Percentiles rank a stretch among this genome's conserved stretches.
phyloP scores from a whole-genome alignment of 345 rosid species.

The Euphorbia peplus region DNA sequence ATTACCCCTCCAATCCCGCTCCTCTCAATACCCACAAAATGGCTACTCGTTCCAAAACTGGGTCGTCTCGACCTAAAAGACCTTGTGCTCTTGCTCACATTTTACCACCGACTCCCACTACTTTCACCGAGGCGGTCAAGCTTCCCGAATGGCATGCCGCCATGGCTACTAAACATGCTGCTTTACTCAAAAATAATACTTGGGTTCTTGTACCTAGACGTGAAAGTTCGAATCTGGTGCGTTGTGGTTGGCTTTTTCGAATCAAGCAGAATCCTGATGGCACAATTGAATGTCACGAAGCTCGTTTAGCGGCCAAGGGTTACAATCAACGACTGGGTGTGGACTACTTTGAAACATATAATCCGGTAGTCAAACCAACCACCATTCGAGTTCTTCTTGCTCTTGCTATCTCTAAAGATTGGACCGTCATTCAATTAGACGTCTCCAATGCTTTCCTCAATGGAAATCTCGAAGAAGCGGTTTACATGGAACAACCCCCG shows the following conservation, averaged over 20 bases:
- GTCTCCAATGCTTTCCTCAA: not conserved
- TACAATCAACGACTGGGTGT: not conserved
- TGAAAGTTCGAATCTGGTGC: no score
- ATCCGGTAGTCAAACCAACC: not conserved
- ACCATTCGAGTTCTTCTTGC: not conserved
- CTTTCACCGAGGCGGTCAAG: no score
- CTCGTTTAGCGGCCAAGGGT: not conserved
- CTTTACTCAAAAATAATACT: not conserved
- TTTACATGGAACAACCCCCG: not conserved
- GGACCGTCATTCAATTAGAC: not conserved
- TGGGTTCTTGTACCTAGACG: not conserved
- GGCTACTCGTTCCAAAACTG: no score
- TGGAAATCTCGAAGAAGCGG: not conserved
- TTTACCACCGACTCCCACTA: no score
- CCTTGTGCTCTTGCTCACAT: no score
- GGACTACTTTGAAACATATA: not conserved
- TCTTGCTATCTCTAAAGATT: not conserved
- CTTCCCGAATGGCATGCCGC: no score
- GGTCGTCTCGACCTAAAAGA: no score
- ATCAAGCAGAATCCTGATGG: not conserved
- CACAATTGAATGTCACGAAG: not conserved
- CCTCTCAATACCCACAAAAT: no score
- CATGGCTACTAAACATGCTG: not conserved
- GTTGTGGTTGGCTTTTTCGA: not conserved
- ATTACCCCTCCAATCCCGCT: no score